A percentile compares a stretch with the other conserved stretches of the same genome.
phyloP scores from a whole-genome alignment of 257 asterid species.

The Thymus quinquecostatus region DNA sequence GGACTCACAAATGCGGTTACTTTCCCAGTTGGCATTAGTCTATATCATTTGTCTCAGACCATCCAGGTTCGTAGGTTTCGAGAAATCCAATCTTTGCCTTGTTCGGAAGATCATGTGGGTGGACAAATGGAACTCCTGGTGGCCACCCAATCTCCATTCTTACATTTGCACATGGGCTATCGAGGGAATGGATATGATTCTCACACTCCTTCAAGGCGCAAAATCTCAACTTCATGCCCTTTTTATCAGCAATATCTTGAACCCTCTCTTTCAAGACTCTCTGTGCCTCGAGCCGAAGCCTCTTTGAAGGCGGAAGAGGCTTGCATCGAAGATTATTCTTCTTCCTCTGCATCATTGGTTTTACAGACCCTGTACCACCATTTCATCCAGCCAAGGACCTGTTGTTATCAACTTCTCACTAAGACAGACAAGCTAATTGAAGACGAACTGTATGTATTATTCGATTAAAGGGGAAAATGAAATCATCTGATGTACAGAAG shows the following conservation, averaged over 20 bases:
- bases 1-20: conserved; percentile 46
- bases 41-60: conserved; percentile 86
- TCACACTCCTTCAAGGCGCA: conserved; percentile 96
- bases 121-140: conserved; percentile 94
- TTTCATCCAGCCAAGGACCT: conserved; percentile 85
- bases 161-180: conserved; percentile 81
- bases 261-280: conserved; percentile 97
- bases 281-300: conserved; percentile 94
- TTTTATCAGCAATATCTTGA: conserved; percentile 95
- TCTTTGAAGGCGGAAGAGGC: conserved; percentile 96
- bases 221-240: conserved; percentile 93
- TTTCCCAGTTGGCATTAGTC: conserved; percentile 52
- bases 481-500: neutral
- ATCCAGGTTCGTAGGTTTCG: conserved; percentile 96
- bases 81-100: conserved; percentile 98
- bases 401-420: conserved; percentile 68
- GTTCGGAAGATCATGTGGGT: conserved; percentile 99
- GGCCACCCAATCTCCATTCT: conserved; percentile 99
- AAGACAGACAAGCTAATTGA: conserved; percentile 43
- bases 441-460: conserved; percentile 23
- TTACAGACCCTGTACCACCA: conserved; percentile 95
- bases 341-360: conserved; percentile 62
- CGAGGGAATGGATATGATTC: conserved; percentile 77
- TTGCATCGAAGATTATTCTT: conserved; percentile 66
- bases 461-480: neutral